Evolutionary conservation across 2,329 filamentous ascomycete genomes (phyloP).

Genomic region (Curvularia eragrostidis): DNA sequence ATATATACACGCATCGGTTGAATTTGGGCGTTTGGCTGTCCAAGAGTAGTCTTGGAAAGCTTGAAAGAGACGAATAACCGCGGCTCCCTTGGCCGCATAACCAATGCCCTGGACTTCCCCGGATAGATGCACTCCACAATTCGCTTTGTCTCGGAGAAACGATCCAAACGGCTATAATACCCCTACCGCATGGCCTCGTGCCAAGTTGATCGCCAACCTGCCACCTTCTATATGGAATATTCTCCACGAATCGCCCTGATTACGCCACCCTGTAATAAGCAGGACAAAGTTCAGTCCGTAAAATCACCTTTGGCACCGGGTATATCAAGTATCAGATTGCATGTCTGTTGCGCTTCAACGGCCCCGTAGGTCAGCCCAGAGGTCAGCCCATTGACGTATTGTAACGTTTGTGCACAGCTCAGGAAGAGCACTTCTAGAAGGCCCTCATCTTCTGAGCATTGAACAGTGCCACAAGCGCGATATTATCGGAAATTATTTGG

Average conservation of each 20-base stretch:
- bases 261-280: neutral
- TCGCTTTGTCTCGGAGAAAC: neutral
- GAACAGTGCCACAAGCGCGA: neutral
- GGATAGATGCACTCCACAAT: slow-evolving; percentile 1
- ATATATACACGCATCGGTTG: neutral
- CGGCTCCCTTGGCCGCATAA: neutral
- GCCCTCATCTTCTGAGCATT: neutral
- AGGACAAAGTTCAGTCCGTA: neutral
- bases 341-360: neutral
- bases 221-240: neutral
- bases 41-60: slow-evolving; percentile 2
- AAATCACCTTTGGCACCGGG: slow-evolving; percentile 3
- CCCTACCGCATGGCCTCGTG: neutral
- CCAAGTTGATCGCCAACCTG: slow-evolving; percentile 1
- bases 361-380: neutral
- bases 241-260: slow-evolving; percentile 7
- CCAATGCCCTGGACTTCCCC: slow-evolving; percentile 5
- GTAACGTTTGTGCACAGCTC: neutral
- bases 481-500: neutral
- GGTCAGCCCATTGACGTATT: neutral
- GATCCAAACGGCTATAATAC: slow-evolving; percentile 6
- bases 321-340: neutral
- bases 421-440: neutral
- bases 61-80: slow-evolving; percentile 2
- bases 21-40: neutral